These are phyloP conservation scores for Chalciporus piperatus DNA, from an alignment of 768 basidiomycete genomes.

Conservation along the genomic window DNA sequence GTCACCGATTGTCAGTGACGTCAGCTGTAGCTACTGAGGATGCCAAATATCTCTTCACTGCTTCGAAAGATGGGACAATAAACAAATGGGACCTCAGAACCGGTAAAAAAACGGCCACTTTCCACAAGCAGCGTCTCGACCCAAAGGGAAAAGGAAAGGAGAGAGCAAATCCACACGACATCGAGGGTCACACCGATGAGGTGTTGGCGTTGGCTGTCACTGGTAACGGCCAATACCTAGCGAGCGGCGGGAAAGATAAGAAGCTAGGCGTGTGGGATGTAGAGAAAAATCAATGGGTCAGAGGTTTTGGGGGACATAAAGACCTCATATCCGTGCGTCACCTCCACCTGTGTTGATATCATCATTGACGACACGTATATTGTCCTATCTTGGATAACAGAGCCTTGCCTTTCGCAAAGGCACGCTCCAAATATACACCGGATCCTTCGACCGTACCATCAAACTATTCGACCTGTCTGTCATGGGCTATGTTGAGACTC, in stretches of 20 bases:
- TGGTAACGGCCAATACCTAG: constrained; percentile 79
- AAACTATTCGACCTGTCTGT: constrained; percentile 83
- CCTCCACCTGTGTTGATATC: constrained; percentile 38
- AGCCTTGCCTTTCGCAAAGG: constrained; percentile 74
- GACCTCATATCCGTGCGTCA: constrained; percentile 64
- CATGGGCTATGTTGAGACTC: constrained; percentile 91
- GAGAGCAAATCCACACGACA: constrained; percentile 44
- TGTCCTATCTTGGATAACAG: constrained; percentile 34
- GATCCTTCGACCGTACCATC: constrained; percentile 82
- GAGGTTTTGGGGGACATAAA: constrained; percentile 76
- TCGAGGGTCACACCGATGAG: constrained; percentile 83
- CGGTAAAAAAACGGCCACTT: constrained; percentile 56
- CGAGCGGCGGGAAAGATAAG: constrained; percentile 84
- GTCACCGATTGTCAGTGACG: constrained; percentile 79
- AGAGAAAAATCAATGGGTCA: constrained; percentile 71
- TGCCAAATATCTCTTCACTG: constrained; percentile 73
- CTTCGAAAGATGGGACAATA: constrained; percentile 90
- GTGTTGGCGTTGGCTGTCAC: constrained; percentile 82
- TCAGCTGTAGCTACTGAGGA: constrained; percentile 76
- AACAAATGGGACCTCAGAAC: constrained; percentile 77
- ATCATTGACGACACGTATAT: neutral
- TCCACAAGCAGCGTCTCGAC: constrained; percentile 56
- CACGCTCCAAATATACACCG: constrained; percentile 65
- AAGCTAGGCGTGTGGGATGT: constrained; percentile 85
- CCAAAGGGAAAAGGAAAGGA: constrained; percentile 56